Conservation (phyloP, 345 rosid species). For the Gossypium herbaceum region DNA sequence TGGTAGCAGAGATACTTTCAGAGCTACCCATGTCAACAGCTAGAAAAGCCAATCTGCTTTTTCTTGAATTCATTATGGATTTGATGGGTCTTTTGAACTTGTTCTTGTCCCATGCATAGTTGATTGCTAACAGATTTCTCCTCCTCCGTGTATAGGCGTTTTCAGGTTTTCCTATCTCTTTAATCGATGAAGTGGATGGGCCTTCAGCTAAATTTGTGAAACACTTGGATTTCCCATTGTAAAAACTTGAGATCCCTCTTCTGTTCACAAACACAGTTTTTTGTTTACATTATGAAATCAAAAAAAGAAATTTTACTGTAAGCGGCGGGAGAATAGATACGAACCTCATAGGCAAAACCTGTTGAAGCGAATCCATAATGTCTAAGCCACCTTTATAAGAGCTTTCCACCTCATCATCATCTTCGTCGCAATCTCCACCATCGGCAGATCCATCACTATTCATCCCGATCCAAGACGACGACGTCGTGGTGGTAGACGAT, state of each 20-base stretch:
- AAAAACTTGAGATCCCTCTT: conserved; percentile 77
- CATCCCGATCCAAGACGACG: conserved; percentile 66
- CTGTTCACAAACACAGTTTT: conserved; percentile 33
- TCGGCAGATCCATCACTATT: conserved; percentile 41
- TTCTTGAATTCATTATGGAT: conserved; percentile 43
- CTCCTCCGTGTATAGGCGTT: conserved; percentile 52
- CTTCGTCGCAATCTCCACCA: conserved; percentile 35
- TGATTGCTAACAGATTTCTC: conserved; percentile 54
- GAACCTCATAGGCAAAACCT: conserved; percentile 62
- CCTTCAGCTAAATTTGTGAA: conserved; percentile 56
- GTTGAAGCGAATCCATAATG: conserved; percentile 56
- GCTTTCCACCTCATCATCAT: conserved; percentile 64
- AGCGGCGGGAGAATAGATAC: background rate
- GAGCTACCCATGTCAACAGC: conserved; percentile 64
- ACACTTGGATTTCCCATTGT: conserved; percentile 80
- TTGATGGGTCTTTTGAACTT: conserved; percentile 41
- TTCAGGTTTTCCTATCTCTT: conserved; percentile 73
- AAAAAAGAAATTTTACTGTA: background rate
- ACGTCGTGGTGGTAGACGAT: conserved; percentile 29
- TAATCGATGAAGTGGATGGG: conserved; percentile 41
- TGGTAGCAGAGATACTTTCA: conserved; percentile 50
- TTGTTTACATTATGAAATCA: background rate
- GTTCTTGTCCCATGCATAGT: conserved; percentile 60
- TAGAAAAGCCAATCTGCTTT: conserved; percentile 55
- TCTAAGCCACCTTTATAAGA: conserved; percentile 45